phyloP scores from a whole-genome alignment of 2,329 filamentous ascomycete genomes.

The Ascochyta pisi region DNA sequence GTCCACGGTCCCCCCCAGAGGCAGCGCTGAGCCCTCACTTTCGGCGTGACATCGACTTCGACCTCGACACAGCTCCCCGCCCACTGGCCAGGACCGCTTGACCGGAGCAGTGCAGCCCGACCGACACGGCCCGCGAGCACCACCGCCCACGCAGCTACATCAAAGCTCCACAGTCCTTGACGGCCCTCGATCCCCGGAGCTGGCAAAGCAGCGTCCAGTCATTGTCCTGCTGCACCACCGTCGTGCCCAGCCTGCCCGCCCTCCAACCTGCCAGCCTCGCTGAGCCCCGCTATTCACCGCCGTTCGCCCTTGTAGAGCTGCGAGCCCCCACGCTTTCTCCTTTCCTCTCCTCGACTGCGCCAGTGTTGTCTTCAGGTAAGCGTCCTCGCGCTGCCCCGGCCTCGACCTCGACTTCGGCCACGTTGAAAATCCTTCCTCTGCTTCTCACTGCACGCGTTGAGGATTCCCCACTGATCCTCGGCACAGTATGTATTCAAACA shows the following conservation, averaged over 20 bases:
- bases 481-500: slow-evolving; percentile 65
- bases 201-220: neutral
- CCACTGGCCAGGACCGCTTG: slow-evolving; percentile 17
- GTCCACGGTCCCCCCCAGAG: slow-evolving; percentile 18
- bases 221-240: slow-evolving; percentile 16
- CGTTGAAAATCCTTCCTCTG: neutral
- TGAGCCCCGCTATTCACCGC: slow-evolving; percentile 42
- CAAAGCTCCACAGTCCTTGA: neutral
- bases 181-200: slow-evolving; percentile 4
- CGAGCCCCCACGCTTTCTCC: slow-evolving; percentile 6
- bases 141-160: slow-evolving; percentile 1
- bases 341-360: slow-evolving; percentile 24
- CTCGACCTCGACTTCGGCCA: neutral
- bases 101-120: slow-evolving; percentile 28
- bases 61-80: slow-evolving; percentile 4
- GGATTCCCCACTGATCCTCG: neutral
- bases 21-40: slow-evolving; percentile 11
- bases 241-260: slow-evolving; percentile 9
- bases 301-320: slow-evolving; percentile 19
- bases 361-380: slow-evolving; percentile 35
- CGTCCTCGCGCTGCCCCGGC: slow-evolving; percentile 11
- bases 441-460: slow-evolving; percentile 5
- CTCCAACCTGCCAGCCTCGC: slow-evolving; percentile 7
- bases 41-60: slow-evolving; percentile 8
- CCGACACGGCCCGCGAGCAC: slow-evolving; percentile 25